These are phyloP conservation scores for Fusarium multiceps DNA, from an alignment of 2,329 filamentous ascomycete genomes.

Conservation along the genomic window DNA sequence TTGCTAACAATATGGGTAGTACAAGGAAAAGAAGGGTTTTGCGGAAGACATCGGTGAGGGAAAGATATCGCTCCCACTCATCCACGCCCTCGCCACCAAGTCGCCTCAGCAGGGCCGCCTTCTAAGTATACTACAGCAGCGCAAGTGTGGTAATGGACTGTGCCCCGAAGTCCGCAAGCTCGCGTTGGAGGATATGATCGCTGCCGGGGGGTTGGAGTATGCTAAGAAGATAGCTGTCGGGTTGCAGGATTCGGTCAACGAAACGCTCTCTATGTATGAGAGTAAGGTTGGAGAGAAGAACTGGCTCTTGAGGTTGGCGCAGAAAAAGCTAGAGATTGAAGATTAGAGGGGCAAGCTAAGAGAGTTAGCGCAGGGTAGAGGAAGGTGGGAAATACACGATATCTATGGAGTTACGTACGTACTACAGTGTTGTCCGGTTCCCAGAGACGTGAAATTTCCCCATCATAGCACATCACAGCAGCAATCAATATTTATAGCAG, in stretches of 20 bases:
- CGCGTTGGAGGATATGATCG: neutral
- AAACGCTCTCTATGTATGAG: neutral
- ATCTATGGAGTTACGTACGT: no score
- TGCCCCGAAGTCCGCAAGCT: neutral
- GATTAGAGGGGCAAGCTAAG: neutral
- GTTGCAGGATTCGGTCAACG: neutral
- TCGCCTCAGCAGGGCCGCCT: neutral
- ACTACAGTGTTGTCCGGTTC: no score
- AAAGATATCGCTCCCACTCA: neutral
- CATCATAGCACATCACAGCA: no score
- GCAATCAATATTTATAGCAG: no score
- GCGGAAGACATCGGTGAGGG: neutral
- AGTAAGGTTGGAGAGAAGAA: neutral
- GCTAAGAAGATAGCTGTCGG: neutral
- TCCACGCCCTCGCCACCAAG: neutral
- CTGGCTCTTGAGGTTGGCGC: neutral
- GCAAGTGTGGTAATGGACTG: neutral
- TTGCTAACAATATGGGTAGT: neutral
- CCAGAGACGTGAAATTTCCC: no score
- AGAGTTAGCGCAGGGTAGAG: no score
- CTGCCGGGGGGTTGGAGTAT: neutral
- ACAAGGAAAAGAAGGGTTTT: neutral
- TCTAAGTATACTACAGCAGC: neutral
- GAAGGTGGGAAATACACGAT: no score
- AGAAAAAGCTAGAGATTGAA: neutral